Evolutionary conservation across 2,329 filamentous ascomycete species (phyloP).

Genomic region (Venturia asperata): DNA sequence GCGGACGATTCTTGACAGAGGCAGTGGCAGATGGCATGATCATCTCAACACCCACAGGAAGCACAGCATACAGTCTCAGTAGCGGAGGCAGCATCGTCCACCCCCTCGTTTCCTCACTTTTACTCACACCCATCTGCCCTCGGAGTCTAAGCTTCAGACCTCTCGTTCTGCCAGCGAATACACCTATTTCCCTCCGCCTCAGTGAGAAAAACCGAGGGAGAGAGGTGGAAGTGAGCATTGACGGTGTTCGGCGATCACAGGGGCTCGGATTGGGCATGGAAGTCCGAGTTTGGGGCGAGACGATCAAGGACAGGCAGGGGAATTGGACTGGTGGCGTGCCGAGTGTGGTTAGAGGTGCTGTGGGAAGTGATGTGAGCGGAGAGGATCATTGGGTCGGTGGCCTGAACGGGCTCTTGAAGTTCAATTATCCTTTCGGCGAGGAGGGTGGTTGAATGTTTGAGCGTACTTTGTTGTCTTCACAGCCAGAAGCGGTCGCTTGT

Average conservation of each 20-base stretch:
- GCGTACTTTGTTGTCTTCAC: too few species aligned
- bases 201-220: conserved; percentile 53
- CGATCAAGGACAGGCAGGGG: conserved; percentile 48
- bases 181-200: conserved; percentile 71
- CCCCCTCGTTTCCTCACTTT: conserved; percentile 77
- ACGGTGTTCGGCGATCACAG: conserved; percentile 38
- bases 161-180: conserved; percentile 79
- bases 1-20: conserved; percentile 82
- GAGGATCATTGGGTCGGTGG: conserved; percentile 97
- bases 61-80: conserved; percentile 91
- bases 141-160: conserved; percentile 88
- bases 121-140: conserved; percentile 91
- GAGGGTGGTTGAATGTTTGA: conserved; percentile 9
- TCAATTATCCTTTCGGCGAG: conserved; percentile 87
- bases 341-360: conserved; percentile 66
- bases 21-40: conserved; percentile 94
- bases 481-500: too few species aligned
- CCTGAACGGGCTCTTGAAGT: conserved; percentile 86
- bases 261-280: conserved; percentile 52
- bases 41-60: conserved; percentile 87
- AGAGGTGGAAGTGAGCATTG: conserved; percentile 45
- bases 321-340: conserved; percentile 75
- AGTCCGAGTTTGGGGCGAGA: conserved; percentile 80
- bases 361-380: conserved; percentile 36
- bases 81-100: conserved; percentile 91